Conservation (phyloP, 495 filamentous ascomycete species). For the Letharia columbiana region DNA sequence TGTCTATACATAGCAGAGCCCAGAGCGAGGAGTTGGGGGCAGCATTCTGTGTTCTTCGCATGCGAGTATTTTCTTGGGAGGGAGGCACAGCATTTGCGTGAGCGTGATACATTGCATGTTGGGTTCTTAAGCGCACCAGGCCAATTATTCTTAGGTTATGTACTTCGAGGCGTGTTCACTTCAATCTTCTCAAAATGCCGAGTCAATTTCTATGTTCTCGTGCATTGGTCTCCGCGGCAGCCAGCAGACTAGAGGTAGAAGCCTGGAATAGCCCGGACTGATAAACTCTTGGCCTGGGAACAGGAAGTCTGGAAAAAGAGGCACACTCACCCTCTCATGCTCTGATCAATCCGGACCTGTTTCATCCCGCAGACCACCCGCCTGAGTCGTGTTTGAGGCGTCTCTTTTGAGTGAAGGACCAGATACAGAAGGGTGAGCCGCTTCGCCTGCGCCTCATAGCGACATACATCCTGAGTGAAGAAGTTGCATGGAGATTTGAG, state of each 20-base stretch:
- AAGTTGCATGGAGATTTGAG: neutral
- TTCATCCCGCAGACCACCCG: too few species aligned
- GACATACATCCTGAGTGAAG: neutral
- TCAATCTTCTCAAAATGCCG: neutral
- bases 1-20: constrained; percentile 7
- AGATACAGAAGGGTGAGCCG: neutral
- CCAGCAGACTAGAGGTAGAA: neutral
- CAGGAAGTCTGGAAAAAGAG: neutral
- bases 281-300: neutral
- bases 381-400: neutral
- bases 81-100: neutral
- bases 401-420: neutral
- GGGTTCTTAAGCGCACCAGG: neutral
- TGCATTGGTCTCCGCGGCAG: neutral
- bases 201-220: neutral
- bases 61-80: neutral
- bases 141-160: neutral
- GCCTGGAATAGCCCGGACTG: neutral
- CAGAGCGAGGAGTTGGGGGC: constrained; percentile 12
- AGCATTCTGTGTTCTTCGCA: neutral
- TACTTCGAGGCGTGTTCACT: neutral
- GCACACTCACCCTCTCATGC: neutral
- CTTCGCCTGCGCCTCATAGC: neutral
- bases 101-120: neutral
- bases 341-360: too few species aligned